Evolutionary conservation across 176 grass and related monocot species (phyloP), one percentile per base, ranked within the genome.

Genomic region (Oryza longistaminata): DNA sequence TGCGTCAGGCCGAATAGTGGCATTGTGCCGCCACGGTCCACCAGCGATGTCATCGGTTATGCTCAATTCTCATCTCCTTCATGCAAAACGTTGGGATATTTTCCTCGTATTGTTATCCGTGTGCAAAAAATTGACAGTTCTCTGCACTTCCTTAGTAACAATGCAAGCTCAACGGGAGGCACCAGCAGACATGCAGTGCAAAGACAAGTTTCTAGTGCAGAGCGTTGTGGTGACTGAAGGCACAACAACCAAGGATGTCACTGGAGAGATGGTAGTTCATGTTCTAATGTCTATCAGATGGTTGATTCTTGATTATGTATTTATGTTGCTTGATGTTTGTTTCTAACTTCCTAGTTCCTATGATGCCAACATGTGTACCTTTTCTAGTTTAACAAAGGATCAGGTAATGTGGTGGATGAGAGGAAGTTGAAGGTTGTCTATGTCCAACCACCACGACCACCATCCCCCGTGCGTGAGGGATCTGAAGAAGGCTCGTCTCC

Each of bases 141-240:
- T 67, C 66, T 78, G 26, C 6, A 25, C 21, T 78, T 87, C 83
- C 64, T 46, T 83, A 98, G 95, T 98, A 84, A 80, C 91, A 73
- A 98, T 98, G 95, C 95, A 98, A 78, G 91, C 89, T 6, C 95
- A 92, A 66, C 85, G 74, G 11, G 93, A 93, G 87, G 89, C 77
- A 14, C 95, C 93, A 1, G 68, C 55, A 0, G 91, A 92, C 66
- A 87, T 98, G 90, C 95, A 95, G 79, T 93, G 93, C 85, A 98
- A 95, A 76, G 95, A 98, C 86, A 98, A 95, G 79, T 95, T 95
- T 87, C 95, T 98, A 8, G 76, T 98, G 74, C 93, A 98, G 81
- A 95, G 93, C 88, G 89, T 90, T 40, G 73, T 93, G 73, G 87
- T 88, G 37, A 77, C 68, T 3, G 85, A 88, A 67, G 89, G 74